Evolutionary conservation across 371 early-diverging fungal species (phyloP), one percentile per base, ranked within the genome.

Genomic region (Zancudomyces culisetae): DNA sequence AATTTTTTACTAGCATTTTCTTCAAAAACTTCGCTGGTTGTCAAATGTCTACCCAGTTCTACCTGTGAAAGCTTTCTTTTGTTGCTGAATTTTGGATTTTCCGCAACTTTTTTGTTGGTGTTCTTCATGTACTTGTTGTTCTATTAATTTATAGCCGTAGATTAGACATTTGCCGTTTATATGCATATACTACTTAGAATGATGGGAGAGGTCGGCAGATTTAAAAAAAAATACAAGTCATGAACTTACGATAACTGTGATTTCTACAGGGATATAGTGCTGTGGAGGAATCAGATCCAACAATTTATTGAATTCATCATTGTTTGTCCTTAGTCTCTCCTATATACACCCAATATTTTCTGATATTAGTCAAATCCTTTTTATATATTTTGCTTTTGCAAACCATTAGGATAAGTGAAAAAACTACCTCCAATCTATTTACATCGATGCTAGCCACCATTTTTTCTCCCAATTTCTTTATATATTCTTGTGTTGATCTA

Each of bases 231-330:
- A 15, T 35, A 35, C 6, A 35, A 15, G 6, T 10, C 15, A 35
- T 35, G 15, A 35, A 15, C 21, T 65, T 22, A 54, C 27, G 10
- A 42, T 53, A 26, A 58, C 46, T 50, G 56, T 57, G 39, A 55
- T 39, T 29, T 55, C 54, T n/a, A 64, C 66, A 22, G 66, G 63
- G 2, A 66, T 49, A 46, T 66, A 66, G 55, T 62, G 61, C 53
- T 66, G 57, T 45, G 68, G 62, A 23, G 67, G 68, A 15, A 66
- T 67, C 45, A 66, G 45, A n/a, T 63, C 51, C 27, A 66, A 49
- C 20, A 66, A 56, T 23, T 46, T 57, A 42, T 66, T 66, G 21
- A 66, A 68, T n/a, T 49, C 55, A 53, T 62, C 51, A 2, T 64
- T 61, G 27, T 66, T 67, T 42, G 52, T 53, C 29, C 51, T 41